These are phyloP conservation scores for Phaseolus lunatus DNA, from an alignment of 306 rosid species.

Conservation along the genomic window DNA sequence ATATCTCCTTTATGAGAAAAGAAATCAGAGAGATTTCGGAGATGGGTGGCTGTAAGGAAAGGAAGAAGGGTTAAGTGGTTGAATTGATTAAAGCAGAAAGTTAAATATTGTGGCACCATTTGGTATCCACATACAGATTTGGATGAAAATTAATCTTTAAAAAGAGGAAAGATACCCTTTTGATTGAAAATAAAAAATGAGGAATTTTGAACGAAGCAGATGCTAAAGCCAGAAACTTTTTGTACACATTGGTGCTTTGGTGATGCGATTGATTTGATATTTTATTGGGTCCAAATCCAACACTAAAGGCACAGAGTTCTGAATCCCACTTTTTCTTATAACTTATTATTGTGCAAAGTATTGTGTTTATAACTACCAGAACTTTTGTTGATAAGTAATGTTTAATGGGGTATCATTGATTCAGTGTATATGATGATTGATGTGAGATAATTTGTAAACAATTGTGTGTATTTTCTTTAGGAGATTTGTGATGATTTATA, in stretches of 20 bases:
- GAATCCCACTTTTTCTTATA: neutral
- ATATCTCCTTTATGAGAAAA: neutral
- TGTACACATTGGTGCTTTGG: neutral
- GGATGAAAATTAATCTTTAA: neutral
- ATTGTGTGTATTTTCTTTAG: too few relatives aligned
- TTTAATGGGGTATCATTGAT: too few relatives aligned
- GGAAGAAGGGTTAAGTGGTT: neutral
- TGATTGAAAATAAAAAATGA: neutral
- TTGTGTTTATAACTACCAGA: too few relatives aligned
- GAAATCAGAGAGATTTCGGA: neutral
- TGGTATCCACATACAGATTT: neutral
- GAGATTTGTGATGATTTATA: too few relatives aligned
- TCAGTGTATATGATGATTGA: too few relatives aligned
- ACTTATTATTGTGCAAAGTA: too few relatives aligned
- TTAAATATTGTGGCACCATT: neutral
- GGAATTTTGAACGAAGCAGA: neutral
- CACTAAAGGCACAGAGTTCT: neutral
- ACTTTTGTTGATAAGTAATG: too few relatives aligned
- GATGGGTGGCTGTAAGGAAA: neutral
- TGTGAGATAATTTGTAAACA: too few relatives aligned
- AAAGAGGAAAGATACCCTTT: neutral
- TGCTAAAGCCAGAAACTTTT: neutral
- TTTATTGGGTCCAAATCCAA: neutral
- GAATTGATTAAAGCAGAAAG: neutral
- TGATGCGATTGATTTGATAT: slow-evolving; percentile 4